A percentile compares a stretch with the other conserved stretches of the same genome.
phyloP scores from a whole-genome alignment of 768 basidiomycete genomes.

The Neoboletus subvelutipes region DNA sequence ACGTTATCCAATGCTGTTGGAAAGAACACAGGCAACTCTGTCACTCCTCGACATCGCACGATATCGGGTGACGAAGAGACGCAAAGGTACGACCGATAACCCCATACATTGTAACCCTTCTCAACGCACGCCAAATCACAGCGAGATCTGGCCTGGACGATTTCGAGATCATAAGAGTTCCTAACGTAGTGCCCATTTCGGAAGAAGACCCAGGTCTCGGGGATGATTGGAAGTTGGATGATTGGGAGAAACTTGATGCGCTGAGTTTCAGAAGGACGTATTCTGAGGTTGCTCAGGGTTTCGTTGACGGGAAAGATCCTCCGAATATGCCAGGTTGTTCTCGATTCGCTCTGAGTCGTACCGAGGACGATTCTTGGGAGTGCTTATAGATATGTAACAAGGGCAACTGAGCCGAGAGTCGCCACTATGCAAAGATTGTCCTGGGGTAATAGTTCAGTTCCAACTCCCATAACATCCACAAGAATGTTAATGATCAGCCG shows the following conservation, averaged over 20 bases:
- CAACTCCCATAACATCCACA: background rate
- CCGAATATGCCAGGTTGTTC: background rate
- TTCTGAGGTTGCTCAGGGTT: conserved; percentile 23
- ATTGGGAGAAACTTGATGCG: conserved; percentile 27
- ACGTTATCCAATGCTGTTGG: background rate
- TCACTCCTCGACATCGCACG: conserved; percentile 11
- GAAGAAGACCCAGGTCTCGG: conserved; percentile 9
- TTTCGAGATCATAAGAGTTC: conserved; percentile 26
- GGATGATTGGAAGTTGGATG: conserved; percentile 5
- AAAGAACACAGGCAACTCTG: background rate
- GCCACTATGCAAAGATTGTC: background rate
- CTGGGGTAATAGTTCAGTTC: background rate
- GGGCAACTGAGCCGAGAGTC: background rate
- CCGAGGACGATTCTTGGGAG: conserved; percentile 18
- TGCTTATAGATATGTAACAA: conserved; percentile 6
- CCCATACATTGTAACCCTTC: background rate
- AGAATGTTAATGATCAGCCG: background rate
- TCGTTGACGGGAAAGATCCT: conserved; percentile 2
- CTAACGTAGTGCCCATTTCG: conserved; percentile 17
- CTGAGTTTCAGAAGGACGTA: conserved; percentile 18
- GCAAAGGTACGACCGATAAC: background rate
- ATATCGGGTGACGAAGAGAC: background rate
- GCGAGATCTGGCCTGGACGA: conserved; percentile 12
- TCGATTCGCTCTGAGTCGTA: background rate
- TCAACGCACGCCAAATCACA: conserved; percentile 1